Evolutionary conservation across 148 eudicot species (phyloP), one percentile per base, ranked within the genome.

Genomic region (Pouteria glomerata): DNA sequence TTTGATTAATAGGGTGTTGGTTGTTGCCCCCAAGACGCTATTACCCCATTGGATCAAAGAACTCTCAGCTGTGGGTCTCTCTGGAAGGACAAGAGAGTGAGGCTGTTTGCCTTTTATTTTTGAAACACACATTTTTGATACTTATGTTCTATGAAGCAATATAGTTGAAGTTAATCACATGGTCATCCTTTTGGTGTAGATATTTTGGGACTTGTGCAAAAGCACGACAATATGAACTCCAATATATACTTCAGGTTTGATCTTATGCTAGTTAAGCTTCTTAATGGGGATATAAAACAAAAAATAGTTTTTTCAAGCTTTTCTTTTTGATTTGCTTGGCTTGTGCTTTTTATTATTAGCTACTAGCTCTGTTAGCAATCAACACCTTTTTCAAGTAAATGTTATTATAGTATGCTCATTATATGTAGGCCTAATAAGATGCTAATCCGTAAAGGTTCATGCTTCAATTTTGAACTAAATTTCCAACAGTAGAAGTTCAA

Each of bases 21-120:
- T 96, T 72, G 99, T 96, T 71, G 97, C 97, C 62, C 99, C 99
- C 26, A 96, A 92, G 76, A 96, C 99, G 30, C 86, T 96, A 26
- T 66, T 96, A 74, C 93, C 97, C 56, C 99, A 96, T 74, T 96
- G 99, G 99, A 86, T 87, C 63, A 96, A 96, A 78, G 99, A 96
- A 74, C 78, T 96, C 31, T 68, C 90, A 41, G 86, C 71, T 59
- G 92, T 92, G 56, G 97, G 96, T 21, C 89, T 96, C 60, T 90
- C 97, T 35, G 64, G 70, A 66, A 87, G 69, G 80, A 90, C 85
- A 74, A 96, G 82, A 85, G 99, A 92, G 99, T 96, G 82, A 85
- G 94, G 60, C 39, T 83, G 47, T 31, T 82, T 73, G 26, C 50
- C 50, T 72, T 64, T 14, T 29, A 3, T 33, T 5, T 57, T 69